phyloP scores from a whole-genome alignment of 352 stramenopile species.

The Phytopythium aichiense region DNA sequence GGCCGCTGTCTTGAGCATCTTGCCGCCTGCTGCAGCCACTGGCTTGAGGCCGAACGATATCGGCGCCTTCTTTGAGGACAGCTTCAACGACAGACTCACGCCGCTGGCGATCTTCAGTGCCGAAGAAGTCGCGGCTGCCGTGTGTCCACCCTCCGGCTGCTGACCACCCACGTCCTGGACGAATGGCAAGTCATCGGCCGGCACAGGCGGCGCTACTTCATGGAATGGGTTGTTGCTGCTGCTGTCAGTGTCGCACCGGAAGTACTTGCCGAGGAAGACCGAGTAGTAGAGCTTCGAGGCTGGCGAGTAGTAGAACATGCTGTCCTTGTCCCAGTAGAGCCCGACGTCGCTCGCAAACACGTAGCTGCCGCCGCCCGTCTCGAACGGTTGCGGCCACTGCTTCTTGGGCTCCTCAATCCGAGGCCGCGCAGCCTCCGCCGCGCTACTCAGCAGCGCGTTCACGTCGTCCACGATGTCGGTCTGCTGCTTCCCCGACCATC shows the following conservation, averaged over 20 bases:
- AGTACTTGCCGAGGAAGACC: conserved; percentile 66
- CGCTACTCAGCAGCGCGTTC: conserved; percentile 48
- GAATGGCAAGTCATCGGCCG: conserved; percentile 39
- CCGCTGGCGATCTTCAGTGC: not conserved
- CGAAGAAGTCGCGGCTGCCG: not conserved
- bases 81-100: conserved; percentile 41
- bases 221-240: conserved; percentile 36
- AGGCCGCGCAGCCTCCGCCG: conserved; percentile 51
- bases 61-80: conserved; percentile 42
- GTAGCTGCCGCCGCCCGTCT: conserved; percentile 74
- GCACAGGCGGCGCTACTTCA: conserved; percentile 38
- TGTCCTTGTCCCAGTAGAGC: conserved; percentile 78
- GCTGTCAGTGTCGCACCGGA: conserved; percentile 26
- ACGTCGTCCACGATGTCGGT: conserved; percentile 46
- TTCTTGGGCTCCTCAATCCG: conserved; percentile 72
- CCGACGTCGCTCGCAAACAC: conserved; percentile 61
- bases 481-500: conserved; percentile 11
- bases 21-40: conserved; percentile 6
- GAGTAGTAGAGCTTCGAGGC: conserved; percentile 76
- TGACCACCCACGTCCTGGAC: conserved; percentile 14
- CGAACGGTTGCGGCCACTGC: conserved; percentile 69
- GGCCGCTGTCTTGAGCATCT: conserved; percentile 1
- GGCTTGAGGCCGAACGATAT: conserved; percentile 67
- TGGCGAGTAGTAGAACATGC: conserved; percentile 83
- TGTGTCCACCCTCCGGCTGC: not conserved